phyloP scores from a whole-genome alignment of 129 eudicot species.

The Oenanthe sinensis region DNA sequence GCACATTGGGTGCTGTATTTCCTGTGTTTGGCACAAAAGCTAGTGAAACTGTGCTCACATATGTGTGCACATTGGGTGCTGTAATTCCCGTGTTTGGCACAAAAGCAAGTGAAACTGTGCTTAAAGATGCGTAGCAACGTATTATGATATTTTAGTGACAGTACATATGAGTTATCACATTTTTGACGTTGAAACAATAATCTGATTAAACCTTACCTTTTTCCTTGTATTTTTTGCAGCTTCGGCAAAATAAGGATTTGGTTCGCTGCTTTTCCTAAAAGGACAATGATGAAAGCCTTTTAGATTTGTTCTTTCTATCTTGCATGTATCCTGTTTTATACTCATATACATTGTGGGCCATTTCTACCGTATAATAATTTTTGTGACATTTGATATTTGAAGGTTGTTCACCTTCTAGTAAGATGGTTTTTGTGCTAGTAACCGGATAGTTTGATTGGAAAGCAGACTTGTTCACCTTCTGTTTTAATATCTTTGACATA shows the following conservation, averaged over 20 bases:
- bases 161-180: background rate
- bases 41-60: background rate
- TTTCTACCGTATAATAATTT: background rate
- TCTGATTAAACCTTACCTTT: background rate
- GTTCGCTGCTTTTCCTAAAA: background rate
- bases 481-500: background rate
- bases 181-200: background rate
- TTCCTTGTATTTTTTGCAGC: background rate
- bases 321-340: background rate
- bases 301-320: background rate
- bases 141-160: background rate
- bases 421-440: background rate
- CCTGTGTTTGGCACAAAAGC: background rate
- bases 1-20: background rate
- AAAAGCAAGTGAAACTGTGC: background rate
- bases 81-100: background rate
- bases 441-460: background rate
- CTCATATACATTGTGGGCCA: background rate
- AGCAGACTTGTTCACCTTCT: background rate
- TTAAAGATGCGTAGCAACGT: background rate
- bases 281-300: slow-evolving; percentile 3
- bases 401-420: background rate
- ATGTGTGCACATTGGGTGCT: too few relatives aligned
- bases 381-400: background rate
- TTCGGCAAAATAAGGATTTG: background rate